Conservation (phyloP, 31 red algal genomes). For the Odonthalia washingtoniensis region DNA sequence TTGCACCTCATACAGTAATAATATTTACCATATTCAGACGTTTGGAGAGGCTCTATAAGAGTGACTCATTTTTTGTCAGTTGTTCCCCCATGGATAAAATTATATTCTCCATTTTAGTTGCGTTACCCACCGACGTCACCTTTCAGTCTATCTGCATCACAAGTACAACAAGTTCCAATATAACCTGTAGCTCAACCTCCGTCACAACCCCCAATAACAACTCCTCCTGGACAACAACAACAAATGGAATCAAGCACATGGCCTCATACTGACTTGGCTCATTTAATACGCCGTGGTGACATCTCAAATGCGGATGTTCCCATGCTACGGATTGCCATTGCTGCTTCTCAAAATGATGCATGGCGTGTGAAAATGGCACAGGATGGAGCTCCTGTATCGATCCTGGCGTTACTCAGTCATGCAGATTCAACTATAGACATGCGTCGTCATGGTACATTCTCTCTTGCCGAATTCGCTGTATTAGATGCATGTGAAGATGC, state of each 20-base stretch:
- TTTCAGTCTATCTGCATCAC: no score
- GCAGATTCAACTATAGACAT: slow-evolving; percentile 71
- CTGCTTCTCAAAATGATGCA: slow-evolving; percentile 61
- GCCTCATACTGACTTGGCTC: slow-evolving; percentile 62
- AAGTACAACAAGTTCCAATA: no score
- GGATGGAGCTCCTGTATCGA: slow-evolving; percentile 58
- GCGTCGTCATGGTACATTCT: slow-evolving; percentile 62
- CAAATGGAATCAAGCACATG: slow-evolving; percentile 38
- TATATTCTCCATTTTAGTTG: no score
- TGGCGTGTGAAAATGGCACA: slow-evolving; percentile 63
- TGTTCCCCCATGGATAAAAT: no score
- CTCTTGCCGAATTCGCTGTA: slow-evolving; percentile 64
- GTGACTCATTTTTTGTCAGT: no score
- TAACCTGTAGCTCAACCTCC: no score
- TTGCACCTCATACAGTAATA: no score
- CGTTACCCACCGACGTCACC: no score
- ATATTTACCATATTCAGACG: no score
- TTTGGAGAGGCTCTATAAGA: no score
- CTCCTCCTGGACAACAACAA: slow-evolving; percentile 2
- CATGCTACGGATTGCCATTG: slow-evolving; percentile 54
- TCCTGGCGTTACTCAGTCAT: slow-evolving; percentile 31
- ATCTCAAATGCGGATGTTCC: slow-evolving; percentile 61
- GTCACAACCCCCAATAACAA: neutral
- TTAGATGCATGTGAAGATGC: slow-evolving; percentile 61
- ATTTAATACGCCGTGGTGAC: slow-evolving; percentile 29